These are phyloP conservation scores for Rhodamnia rubescens DNA, from an alignment of 345 rosid species.

Conservation along the genomic window DNA sequence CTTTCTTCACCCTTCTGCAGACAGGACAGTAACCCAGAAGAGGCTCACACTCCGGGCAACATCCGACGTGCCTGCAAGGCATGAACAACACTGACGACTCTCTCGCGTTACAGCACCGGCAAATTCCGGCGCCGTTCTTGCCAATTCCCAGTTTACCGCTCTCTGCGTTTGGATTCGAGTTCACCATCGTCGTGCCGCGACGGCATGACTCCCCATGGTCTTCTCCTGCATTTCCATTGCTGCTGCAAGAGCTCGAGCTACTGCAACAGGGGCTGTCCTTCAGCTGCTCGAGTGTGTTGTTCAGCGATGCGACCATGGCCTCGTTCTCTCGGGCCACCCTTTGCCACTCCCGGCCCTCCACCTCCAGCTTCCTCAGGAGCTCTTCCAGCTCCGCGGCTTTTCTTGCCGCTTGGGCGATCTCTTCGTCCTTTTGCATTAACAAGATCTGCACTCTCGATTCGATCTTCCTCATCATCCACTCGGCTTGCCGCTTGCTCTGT, in stretches of 20 bases:
- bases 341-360: slow-evolving; percentile 56
- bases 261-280: slow-evolving; percentile 12
- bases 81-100: slow-evolving; percentile 36
- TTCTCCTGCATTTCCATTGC: slow-evolving; percentile 2
- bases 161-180: neutral
- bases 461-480: slow-evolving; percentile 16
- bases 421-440: slow-evolving; percentile 49
- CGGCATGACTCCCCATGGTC: slow-evolving; percentile 67
- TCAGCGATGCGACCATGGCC: slow-evolving; percentile 36
- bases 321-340: slow-evolving; percentile 48
- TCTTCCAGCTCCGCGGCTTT: slow-evolving; percentile 48
- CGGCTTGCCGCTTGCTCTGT: slow-evolving; percentile 44
- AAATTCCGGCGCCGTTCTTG: neutral
- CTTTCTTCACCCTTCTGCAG: slow-evolving; percentile 38
- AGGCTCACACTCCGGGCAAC: slow-evolving; percentile 42
- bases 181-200: slow-evolving; percentile 7
- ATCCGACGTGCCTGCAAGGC: slow-evolving; percentile 59
- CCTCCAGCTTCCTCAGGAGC: slow-evolving; percentile 35
- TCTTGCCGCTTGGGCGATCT: slow-evolving; percentile 35
- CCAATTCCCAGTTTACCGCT: slow-evolving; percentile 2
- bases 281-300: slow-evolving; percentile 36
- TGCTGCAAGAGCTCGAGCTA: neutral
- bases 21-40: slow-evolving; percentile 42
- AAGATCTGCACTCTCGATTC: slow-evolving; percentile 27
- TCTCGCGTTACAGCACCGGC: slow-evolving; percentile 13